Percentiles rank a stretch among this genome's conserved stretches.
Evolutionary conservation across 2,329 filamentous ascomycete species (phyloP).

Genomic region (Diaporthe vexans): DNA sequence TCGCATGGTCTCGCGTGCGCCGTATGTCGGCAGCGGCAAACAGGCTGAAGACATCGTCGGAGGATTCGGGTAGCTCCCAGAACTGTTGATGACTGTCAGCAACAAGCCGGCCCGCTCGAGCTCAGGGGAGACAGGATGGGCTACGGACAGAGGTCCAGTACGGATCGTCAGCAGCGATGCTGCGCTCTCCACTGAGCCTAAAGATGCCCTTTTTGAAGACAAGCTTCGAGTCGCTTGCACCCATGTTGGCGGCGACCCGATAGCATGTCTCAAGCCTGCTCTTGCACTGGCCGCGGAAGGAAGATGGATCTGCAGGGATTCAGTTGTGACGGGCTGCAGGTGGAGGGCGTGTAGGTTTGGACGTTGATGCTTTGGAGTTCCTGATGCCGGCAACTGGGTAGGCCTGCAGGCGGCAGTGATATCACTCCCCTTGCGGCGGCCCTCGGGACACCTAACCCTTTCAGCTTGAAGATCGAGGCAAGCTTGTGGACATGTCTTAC

Average conservation of each 20-base stretch:
- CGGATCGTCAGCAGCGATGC: slow-evolving; percentile 87
- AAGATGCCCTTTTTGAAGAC: slow-evolving; percentile 99
- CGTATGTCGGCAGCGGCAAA: slow-evolving; percentile 92
- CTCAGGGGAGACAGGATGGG: neutral
- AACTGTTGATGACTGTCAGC: slow-evolving; percentile 69
- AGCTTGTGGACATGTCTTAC: neutral
- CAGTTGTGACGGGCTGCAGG: neutral
- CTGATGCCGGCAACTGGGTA: slow-evolving; percentile 31
- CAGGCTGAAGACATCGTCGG: slow-evolving; percentile 96
- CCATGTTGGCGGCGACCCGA: slow-evolving; percentile 71
- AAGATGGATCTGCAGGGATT: slow-evolving; percentile 29
- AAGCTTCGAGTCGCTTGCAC: slow-evolving; percentile 98
- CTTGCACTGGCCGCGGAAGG: slow-evolving; percentile 17
- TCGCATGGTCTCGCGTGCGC: slow-evolving; percentile 84
- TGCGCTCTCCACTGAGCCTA: slow-evolving; percentile 89
- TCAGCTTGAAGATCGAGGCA: neutral
- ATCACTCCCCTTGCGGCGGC: slow-evolving; percentile 17
- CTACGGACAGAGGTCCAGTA: slow-evolving; percentile 91
- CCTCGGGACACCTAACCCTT: slow-evolving; percentile 33
- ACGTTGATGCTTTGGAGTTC: slow-evolving; percentile 31
- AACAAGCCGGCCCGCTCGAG: neutral
- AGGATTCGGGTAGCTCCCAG: slow-evolving; percentile 96
- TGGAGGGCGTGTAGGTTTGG: slow-evolving; percentile 29
- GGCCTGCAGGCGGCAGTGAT: slow-evolving; percentile 26
- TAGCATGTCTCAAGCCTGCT: slow-evolving; percentile 40